phyloP scores from a whole-genome alignment of 306 rosid species.

The Alnus glutinosa region DNA sequence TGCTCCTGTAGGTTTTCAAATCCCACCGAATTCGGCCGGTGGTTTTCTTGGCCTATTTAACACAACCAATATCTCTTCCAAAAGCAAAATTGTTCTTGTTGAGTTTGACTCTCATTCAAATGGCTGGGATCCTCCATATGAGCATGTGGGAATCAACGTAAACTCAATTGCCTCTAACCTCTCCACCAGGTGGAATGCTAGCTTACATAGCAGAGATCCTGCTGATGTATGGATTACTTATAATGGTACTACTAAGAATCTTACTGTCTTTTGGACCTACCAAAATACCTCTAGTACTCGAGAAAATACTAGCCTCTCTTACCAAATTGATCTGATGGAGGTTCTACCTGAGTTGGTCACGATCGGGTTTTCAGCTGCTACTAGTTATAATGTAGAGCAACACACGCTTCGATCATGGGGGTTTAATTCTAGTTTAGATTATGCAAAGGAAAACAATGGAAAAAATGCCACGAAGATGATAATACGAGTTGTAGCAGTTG shows the following conservation, averaged over 20 bases:
- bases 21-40: conserved; percentile 6
- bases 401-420: conserved; percentile 38
- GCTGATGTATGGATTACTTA: conserved; percentile 34
- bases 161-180: conserved; percentile 27
- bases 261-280: conserved; percentile 39
- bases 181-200: conserved; percentile 36
- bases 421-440: conserved; percentile 34
- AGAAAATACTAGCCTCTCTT: conserved; percentile 28
- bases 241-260: conserved; percentile 25
- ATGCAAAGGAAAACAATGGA: not conserved
- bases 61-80: not conserved
- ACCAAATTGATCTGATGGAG: conserved; percentile 27
- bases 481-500: too few relatives aligned
- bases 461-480: too few relatives aligned
- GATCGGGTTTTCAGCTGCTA: conserved; percentile 38
- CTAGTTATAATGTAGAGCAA: not conserved
- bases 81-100: conserved; percentile 6
- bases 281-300: conserved; percentile 7
- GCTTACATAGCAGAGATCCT: conserved; percentile 32
- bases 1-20: conserved; percentile 1
- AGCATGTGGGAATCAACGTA: conserved; percentile 44
- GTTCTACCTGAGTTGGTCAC: conserved; percentile 39
- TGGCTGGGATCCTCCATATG: conserved; percentile 20
- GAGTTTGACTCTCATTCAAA: conserved; percentile 35
- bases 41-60: conserved; percentile 13